Conservation (phyloP, 192 early-diverging fungal genomes). For the Chytriomyces hyalinus region DNA sequence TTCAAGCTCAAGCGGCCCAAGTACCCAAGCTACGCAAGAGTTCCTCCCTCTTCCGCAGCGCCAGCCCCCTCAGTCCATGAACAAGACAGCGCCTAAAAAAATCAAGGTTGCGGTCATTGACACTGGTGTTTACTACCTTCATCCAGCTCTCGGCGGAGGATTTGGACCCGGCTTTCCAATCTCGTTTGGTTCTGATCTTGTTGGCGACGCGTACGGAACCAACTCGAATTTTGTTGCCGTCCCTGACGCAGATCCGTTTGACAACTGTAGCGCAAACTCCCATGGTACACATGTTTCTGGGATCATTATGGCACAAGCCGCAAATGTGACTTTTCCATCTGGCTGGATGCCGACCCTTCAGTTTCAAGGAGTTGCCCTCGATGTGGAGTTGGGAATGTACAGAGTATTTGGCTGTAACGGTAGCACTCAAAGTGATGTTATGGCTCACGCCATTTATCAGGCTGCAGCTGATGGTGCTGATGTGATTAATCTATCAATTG, state of each 20-base stretch:
- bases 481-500: constrained; percentile 85
- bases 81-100: constrained; percentile 31
- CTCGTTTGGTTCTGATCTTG: constrained; percentile 46
- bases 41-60: too few species aligned
- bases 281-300: constrained; percentile 63
- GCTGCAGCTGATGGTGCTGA: constrained; percentile 76
- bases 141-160: constrained; percentile 57
- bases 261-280: constrained; percentile 47
- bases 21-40: too few species aligned
- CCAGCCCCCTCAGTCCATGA: too few species aligned
- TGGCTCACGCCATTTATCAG: constrained; percentile 75
- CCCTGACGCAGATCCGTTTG: constrained; percentile 54
- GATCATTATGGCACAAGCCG: constrained; percentile 42
- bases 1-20: too few species aligned
- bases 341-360: constrained; percentile 15
- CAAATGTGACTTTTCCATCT: constrained; percentile 30
- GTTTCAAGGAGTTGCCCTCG: constrained; percentile 78
- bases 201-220: constrained; percentile 47
- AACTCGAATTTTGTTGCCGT: neutral
- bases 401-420: constrained; percentile 67
- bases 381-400: constrained; percentile 78
- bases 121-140: constrained; percentile 58
- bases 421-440: constrained; percentile 66
- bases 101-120: constrained; percentile 60
- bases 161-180: constrained; percentile 51